Conservation (phyloP, 352 stramenopile species). For the Phytophthora pseudosyringae region DNA sequence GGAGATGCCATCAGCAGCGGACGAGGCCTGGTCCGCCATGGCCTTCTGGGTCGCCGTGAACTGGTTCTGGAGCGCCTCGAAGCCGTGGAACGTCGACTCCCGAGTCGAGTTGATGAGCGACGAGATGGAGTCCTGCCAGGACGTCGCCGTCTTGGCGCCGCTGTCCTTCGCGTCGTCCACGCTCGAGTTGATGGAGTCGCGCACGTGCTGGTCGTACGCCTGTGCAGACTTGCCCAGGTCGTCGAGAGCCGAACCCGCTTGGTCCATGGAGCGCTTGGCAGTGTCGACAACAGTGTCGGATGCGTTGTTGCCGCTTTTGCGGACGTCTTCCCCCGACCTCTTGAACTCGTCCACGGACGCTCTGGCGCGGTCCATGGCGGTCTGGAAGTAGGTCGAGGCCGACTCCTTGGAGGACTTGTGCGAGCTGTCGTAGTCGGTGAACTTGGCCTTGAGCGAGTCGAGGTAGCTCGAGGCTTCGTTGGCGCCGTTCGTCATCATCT, state of each 20-base stretch:
- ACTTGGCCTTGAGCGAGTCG: constrained; percentile 47
- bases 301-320: constrained; percentile 26
- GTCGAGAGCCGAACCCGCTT: constrained; percentile 36
- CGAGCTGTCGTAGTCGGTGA: constrained; percentile 49
- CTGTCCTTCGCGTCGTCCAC: constrained; percentile 37
- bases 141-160: constrained; percentile 22
- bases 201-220: constrained; percentile 26
- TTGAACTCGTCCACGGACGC: constrained; percentile 33
- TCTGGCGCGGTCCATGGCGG: constrained; percentile 39
- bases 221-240: constrained; percentile 31
- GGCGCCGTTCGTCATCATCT: constrained; percentile 38
- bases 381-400: constrained; percentile 44
- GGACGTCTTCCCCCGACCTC: constrained; percentile 16
- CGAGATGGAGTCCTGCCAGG: constrained; percentile 34
- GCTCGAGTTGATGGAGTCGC: constrained; percentile 24
- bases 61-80: constrained; percentile 48
- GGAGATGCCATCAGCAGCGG: constrained; percentile 1
- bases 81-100: constrained; percentile 46
- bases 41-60: constrained; percentile 32
- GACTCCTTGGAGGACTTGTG: constrained; percentile 45
- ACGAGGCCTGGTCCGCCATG: constrained; percentile 28
- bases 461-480: constrained; percentile 41
- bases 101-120: constrained; percentile 37
- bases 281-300: constrained; percentile 27
- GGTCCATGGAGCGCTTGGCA: constrained; percentile 42